Percentiles rank a stretch among this genome's conserved stretches.
Evolutionary conservation across 2,329 filamentous ascomycete genomes (phyloP).

Genomic region (Diaporthe ampelina): DNA sequence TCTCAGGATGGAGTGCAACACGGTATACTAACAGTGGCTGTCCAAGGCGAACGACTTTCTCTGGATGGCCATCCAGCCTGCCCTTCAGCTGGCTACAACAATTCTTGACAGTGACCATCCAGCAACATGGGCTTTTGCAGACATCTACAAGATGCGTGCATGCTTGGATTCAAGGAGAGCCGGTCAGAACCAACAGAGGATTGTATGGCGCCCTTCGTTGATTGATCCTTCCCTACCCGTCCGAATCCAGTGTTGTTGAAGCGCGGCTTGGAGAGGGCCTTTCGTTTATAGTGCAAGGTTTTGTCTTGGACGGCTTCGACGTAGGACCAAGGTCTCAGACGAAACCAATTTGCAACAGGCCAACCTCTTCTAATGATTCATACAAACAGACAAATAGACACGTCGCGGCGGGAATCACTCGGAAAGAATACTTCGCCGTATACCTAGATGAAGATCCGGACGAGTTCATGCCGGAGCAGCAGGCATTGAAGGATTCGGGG

Average conservation of each 20-base stretch:
- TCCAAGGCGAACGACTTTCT: conserved; percentile 27
- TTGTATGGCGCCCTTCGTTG: not conserved
- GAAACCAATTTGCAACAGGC: not conserved
- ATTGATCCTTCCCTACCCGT: not conserved
- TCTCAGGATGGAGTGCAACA: too few relatives aligned
- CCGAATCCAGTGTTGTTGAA: too few relatives aligned
- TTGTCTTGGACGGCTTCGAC: not conserved
- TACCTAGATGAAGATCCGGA: conserved; percentile 1
- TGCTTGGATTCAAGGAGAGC: not conserved
- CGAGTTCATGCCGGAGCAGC: conserved; percentile 23
- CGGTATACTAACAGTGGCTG: not conserved
- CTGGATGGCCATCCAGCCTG: conserved; percentile 38
- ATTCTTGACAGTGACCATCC: conserved; percentile 37
- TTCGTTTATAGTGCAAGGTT: not conserved
- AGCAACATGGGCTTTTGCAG: conserved; percentile 32
- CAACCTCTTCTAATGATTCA: not conserved
- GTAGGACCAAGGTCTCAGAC: not conserved
- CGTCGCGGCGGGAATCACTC: not conserved
- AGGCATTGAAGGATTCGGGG: not conserved
- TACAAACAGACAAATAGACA: not conserved
- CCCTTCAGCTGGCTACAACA: conserved; percentile 36
- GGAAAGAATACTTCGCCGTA: not conserved
- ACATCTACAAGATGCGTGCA: conserved; percentile 27
- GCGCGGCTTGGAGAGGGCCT: not conserved
- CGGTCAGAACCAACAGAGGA: not conserved